These are phyloP conservation scores for Rhizopogon roseolus DNA, from an alignment of 768 basidiomycete species.

Conservation along the genomic window DNA sequence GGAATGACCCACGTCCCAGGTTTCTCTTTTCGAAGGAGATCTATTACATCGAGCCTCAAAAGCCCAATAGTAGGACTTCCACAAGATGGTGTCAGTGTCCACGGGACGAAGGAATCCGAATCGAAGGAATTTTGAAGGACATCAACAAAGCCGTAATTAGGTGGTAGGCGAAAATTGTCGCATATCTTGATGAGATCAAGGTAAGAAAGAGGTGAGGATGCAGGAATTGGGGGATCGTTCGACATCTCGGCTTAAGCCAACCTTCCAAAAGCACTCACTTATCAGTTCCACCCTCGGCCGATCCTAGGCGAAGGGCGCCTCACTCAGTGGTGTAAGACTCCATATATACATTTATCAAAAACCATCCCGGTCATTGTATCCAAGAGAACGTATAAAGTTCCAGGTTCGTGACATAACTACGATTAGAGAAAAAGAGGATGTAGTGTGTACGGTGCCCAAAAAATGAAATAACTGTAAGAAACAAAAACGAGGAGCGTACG, in stretches of 20 bases:
- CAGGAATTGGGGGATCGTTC: not conserved
- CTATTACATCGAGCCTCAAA: constrained; percentile 52
- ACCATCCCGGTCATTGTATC: not conserved
- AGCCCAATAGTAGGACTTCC: constrained; percentile 57
- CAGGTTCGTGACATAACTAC: constrained; percentile 1
- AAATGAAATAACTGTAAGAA: not conserved
- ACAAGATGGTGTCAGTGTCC: constrained; percentile 46
- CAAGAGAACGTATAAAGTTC: constrained; percentile 1
- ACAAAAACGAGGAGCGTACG: not conserved
- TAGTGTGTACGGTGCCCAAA: not conserved
- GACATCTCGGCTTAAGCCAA: not conserved
- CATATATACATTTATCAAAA: not conserved
- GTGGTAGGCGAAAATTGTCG: constrained; percentile 59
- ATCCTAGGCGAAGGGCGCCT: not conserved
- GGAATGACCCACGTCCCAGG: constrained; percentile 40
- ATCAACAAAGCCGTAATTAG: constrained; percentile 16
- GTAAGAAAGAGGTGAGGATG: constrained; percentile 31
- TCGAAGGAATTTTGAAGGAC: constrained; percentile 24
- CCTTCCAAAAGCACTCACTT: not conserved
- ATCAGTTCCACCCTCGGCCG: not conserved
- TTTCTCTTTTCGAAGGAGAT: constrained; percentile 45
- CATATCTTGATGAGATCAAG: constrained; percentile 64
- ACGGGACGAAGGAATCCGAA: constrained; percentile 46
- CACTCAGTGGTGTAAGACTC: not conserved
- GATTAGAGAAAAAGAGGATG: not conserved